These are phyloP conservation scores for Oleoguttula mirabilis DNA, from an alignment of 495 filamentous ascomycete genomes.

Conservation along the genomic window DNA sequence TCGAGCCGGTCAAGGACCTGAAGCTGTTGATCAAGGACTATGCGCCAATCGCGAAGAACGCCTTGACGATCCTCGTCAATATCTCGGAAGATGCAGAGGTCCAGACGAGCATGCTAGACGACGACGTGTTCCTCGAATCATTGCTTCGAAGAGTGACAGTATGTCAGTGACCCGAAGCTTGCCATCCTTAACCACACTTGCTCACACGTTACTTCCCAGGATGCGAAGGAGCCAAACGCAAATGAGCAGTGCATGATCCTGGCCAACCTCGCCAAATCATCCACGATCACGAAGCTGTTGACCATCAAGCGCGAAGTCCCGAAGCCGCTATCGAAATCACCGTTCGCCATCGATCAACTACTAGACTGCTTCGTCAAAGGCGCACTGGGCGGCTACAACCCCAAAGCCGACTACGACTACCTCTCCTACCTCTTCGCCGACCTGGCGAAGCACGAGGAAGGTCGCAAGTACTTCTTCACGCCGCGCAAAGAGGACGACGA, in stretches of 20 bases:
- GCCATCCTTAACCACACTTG: slow-evolving; percentile 20
- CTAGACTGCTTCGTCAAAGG: slow-evolving; percentile 94
- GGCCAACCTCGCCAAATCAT: slow-evolving; percentile 77
- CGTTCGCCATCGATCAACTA: slow-evolving; percentile 71
- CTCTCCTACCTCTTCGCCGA: slow-evolving; percentile 90
- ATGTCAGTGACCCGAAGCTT: slow-evolving; percentile 33
- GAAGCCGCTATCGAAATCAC: slow-evolving; percentile 49
- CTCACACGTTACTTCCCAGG: slow-evolving; percentile 34
- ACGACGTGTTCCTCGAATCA: slow-evolving; percentile 69
- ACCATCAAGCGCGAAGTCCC: slow-evolving; percentile 50
- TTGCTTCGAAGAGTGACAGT: slow-evolving; percentile 63
- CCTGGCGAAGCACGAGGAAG: slow-evolving; percentile 57
- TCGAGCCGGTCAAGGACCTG: slow-evolving; percentile 73
- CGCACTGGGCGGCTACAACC: slow-evolving; percentile 66
- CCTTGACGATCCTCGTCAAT: slow-evolving; percentile 86
- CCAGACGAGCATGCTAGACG: slow-evolving; percentile 55
- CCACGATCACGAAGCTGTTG: slow-evolving; percentile 54
- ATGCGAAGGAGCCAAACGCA: slow-evolving; percentile 56
- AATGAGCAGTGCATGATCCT: slow-evolving; percentile 83
- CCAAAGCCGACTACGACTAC: slow-evolving; percentile 80
- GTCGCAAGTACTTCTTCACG: slow-evolving; percentile 63
- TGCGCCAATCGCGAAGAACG: slow-evolving; percentile 79
- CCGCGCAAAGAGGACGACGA: slow-evolving; percentile 58
- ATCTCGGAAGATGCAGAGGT: slow-evolving; percentile 68
- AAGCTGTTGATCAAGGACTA: slow-evolving; percentile 82